Percentiles rank a stretch among this genome's conserved stretches.
Conservation (phyloP, 2,329 filamentous ascomycete species). For the Akanthomyces dipterigenus region DNA sequence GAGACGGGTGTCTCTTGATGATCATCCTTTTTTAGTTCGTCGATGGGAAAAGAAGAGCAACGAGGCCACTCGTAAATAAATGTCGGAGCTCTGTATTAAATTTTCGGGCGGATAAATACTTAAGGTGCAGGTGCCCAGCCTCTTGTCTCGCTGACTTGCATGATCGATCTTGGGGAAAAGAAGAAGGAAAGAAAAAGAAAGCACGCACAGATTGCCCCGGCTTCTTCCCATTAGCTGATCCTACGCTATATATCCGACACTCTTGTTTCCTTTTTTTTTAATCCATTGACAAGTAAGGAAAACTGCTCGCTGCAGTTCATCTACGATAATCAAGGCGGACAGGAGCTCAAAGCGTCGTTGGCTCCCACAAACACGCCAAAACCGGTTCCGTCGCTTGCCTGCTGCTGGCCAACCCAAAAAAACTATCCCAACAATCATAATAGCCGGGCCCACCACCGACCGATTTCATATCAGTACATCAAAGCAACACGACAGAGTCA, state of each 20-base stretch:
- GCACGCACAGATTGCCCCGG: not conserved
- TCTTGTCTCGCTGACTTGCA: constrained; percentile 1
- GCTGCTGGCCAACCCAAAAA: too few species aligned
- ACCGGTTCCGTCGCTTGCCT: too few species aligned
- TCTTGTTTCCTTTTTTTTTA: not conserved
- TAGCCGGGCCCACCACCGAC: not conserved
- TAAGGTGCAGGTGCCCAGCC: not conserved
- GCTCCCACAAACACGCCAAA: too few species aligned
- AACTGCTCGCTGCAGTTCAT: not conserved
- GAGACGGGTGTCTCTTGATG: not conserved
- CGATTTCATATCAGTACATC: not conserved
- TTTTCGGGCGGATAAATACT: not conserved
- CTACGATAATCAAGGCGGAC: not conserved
- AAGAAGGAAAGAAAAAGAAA: not conserved
- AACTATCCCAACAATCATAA: too few species aligned
- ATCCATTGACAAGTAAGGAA: not conserved
- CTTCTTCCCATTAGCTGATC: not conserved
- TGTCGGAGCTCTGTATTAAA: not conserved
- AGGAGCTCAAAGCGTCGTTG: not conserved
- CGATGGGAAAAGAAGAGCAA: not conserved
- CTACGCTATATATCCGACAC: constrained; percentile 3
- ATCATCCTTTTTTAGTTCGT: not conserved
- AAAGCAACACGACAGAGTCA: not conserved
- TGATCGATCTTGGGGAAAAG: constrained; percentile 6
- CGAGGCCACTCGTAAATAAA: not conserved